Percentiles rank a stretch among this genome's conserved stretches.
Conservation (phyloP, 2,329 filamentous ascomycete genomes). For the Calonectria montana region DNA sequence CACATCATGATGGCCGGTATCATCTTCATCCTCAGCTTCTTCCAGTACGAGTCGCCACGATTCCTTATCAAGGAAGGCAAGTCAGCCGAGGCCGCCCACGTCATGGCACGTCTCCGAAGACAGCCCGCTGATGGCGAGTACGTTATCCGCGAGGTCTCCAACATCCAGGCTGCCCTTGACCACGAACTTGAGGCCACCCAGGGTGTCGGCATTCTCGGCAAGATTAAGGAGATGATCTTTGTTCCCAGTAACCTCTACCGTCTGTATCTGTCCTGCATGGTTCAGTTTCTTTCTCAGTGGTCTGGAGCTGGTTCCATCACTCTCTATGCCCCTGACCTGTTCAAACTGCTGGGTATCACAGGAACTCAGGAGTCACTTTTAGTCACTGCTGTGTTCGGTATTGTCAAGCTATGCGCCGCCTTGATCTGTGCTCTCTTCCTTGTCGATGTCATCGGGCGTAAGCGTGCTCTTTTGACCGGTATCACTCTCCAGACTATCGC, state of each 20-base stretch:
- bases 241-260: constrained; percentile 78
- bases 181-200: constrained; percentile 78
- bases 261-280: constrained; percentile 74
- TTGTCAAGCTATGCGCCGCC: constrained; percentile 77
- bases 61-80: constrained; percentile 75
- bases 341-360: constrained; percentile 76
- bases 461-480: constrained; percentile 71
- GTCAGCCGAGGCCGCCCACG: constrained; percentile 66
- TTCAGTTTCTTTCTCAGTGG: constrained; percentile 81
- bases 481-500: constrained; percentile 70
- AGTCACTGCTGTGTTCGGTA: constrained; percentile 80
- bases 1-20: constrained; percentile 82
- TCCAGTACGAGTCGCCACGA: constrained; percentile 77
- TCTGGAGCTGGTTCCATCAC: constrained; percentile 80
- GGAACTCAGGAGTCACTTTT: constrained; percentile 77
- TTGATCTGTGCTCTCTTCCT: constrained; percentile 80
- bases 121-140: constrained; percentile 71
- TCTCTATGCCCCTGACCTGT: constrained; percentile 80
- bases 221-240: constrained; percentile 76
- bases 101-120: constrained; percentile 68
- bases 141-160: constrained; percentile 69
- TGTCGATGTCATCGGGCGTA: constrained; percentile 82
- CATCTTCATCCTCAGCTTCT: constrained; percentile 76
- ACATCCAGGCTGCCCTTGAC: constrained; percentile 74
- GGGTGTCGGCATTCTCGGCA: constrained; percentile 72